Percentiles rank a stretch among this genome's conserved stretches.
These are phyloP conservation scores for Tolypocladium capitatum DNA, from an alignment of 2,329 filamentous ascomycete species.

Conservation along the genomic window DNA sequence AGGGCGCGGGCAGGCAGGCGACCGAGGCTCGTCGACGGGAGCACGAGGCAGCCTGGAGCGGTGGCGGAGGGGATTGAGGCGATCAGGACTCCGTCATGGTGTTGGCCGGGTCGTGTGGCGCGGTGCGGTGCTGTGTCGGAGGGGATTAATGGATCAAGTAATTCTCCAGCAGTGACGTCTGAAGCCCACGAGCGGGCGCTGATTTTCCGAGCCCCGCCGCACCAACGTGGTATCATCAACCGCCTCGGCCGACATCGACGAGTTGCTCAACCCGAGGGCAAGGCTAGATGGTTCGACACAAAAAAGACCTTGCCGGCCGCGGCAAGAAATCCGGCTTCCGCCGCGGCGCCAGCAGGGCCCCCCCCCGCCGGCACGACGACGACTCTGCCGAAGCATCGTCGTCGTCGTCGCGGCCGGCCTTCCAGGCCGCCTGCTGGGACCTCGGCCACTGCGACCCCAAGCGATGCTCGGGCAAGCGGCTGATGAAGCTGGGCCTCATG, in stretches of 20 bases:
- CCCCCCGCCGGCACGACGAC: slow-evolving; percentile 34
- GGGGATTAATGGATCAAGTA: neutral
- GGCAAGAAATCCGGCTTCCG: slow-evolving; percentile 56
- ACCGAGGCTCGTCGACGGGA: neutral
- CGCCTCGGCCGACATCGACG: neutral
- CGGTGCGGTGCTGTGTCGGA: neutral
- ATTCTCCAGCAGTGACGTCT: neutral
- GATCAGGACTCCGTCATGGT: slow-evolving; percentile 2
- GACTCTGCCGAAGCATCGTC: slow-evolving; percentile 12
- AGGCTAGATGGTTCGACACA: slow-evolving; percentile 73
- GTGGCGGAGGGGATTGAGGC: neutral
- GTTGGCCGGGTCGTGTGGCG: neutral
- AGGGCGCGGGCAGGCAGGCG: neutral
- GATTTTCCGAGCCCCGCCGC: neutral
- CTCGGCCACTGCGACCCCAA: slow-evolving; percentile 96
- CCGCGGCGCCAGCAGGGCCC: slow-evolving; percentile 34
- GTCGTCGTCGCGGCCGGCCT: slow-evolving; percentile 33
- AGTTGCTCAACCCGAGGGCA: neutral
- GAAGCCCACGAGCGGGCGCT: neutral
- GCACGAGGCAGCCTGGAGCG: neutral
- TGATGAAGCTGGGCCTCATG: slow-evolving; percentile 89
- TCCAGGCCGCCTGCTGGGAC: slow-evolving; percentile 97
- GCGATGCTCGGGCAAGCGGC: slow-evolving; percentile 85
- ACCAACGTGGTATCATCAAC: neutral
- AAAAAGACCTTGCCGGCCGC: slow-evolving; percentile 68